Percentiles rank a stretch among this genome's conserved stretches.
Evolutionary conservation across 768 basidiomycete species (phyloP).

Genomic region (Sistotremastrum suecicum): DNA sequence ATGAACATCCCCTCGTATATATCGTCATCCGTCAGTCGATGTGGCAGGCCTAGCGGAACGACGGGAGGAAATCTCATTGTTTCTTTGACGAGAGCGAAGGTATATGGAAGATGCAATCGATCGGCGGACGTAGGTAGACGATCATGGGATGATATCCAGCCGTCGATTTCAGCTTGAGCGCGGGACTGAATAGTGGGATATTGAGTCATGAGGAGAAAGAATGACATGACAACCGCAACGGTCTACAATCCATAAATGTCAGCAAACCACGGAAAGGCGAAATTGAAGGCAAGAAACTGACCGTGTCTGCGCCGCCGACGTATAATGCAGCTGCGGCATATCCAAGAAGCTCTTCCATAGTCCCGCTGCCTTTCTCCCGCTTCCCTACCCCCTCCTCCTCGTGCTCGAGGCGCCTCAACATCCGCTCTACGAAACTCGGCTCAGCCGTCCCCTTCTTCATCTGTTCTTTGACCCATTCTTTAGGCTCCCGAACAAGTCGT

Average conservation of each 20-base stretch:
- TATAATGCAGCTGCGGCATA: no score
- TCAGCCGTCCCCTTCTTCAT: no score
- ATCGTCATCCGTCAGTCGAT: conserved; percentile 10
- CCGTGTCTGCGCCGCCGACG: no score
- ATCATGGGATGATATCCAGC: background rate
- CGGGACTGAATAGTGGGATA: conserved; percentile 11
- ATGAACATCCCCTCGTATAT: conserved; percentile 10
- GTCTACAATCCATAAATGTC: conserved; percentile 3
- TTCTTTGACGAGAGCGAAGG: conserved; percentile 8
- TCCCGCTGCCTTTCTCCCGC: no score
- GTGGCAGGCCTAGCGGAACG: conserved; percentile 7
- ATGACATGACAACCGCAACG: conserved; percentile 5
- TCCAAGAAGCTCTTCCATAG: no score
- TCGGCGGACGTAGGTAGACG: conserved; percentile 7
- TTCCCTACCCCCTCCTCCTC: no score
- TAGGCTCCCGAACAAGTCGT: no score
- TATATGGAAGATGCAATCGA: conserved; percentile 3
- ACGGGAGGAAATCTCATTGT: background rate
- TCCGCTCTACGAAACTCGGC: no score
- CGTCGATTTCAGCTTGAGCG: conserved; percentile 16
- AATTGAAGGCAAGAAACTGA: no score
- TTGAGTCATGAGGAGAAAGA: conserved; percentile 9
- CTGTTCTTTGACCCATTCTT: no score
- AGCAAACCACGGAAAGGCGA: no score
- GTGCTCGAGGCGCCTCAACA: no score